Conservation (phyloP, 257 asterid species). For the Solanum sitiens region DNA sequence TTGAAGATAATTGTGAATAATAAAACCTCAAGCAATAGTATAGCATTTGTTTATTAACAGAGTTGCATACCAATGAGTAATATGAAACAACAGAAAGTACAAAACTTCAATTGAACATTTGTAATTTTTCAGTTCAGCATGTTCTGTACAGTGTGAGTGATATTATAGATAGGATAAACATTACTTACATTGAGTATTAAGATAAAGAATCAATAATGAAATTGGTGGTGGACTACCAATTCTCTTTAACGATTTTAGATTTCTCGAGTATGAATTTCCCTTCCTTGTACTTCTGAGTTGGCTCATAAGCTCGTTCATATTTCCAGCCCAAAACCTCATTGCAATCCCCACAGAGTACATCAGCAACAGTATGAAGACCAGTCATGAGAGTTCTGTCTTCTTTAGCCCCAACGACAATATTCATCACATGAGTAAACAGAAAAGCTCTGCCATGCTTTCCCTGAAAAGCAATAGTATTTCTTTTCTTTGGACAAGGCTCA, state of each 20-base stretch:
- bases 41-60: background rate
- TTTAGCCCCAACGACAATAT: constrained; percentile 20
- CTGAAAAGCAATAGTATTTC: constrained; percentile 3
- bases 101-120: background rate
- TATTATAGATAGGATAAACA: constrained; percentile 6
- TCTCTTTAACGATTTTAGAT: constrained; percentile 15
- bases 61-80: background rate
- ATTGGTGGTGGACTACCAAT: constrained; percentile 8
- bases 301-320: constrained; percentile 28
- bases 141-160: constrained; percentile 1
- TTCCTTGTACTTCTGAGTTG: constrained; percentile 34
- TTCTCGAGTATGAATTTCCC: constrained; percentile 33
- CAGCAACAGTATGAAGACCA: constrained; percentile 34
- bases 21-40: background rate
- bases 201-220: background rate
- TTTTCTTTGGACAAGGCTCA: background rate
- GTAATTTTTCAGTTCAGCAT: background rate
- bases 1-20: background rate
- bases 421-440: constrained; percentile 35
- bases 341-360: constrained; percentile 31
- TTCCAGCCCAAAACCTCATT: constrained; percentile 33
- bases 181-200: background rate
- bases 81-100: background rate
- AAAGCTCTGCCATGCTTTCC: constrained; percentile 35
- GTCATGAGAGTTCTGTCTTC: constrained; percentile 30